Base-by-base conservation (phyloP, 2,329 filamentous ascomycete species). In the Fusarium sp. region DNA sequence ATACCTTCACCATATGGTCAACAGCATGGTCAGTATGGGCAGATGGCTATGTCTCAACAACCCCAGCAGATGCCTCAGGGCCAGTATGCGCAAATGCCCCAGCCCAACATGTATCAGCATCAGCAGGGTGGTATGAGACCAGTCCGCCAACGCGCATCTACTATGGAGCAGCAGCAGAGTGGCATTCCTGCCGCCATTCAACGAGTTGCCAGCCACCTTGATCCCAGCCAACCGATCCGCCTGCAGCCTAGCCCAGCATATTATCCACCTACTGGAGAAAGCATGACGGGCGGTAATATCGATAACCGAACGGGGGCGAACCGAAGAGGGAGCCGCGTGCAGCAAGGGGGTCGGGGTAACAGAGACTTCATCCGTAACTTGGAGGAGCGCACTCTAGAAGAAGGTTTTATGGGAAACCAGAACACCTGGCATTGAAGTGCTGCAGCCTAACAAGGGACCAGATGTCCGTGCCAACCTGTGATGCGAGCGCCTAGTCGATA, bases 241-340 rank as follows among this genome's bases (percentile, higher is more conserved):
- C 82, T 98, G 60, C 96, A 99, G 78, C 96, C 96, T 4, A 98
- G 94, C 74, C 96, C 96, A 8, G 96, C 96, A 3, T 99, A 99
- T 81, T 99, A 98, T 75, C 96, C 96, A 13, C 96, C 96, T 22
- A 93, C 95, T 3, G 90, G 92, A 9, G 95, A 98, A 71, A 93
- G 94, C 12, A 90, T 93, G 74, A 86, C 89, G 22, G 58, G 70
- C 20, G 64, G 56, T 5, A 82, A 85, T 11, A 88, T 92, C 65
- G 87, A 90, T 62, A 84, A 88, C 25, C 77, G 85, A 48, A 79
- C 83, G 58, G 79, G 87, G 82, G 80, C 91, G 30, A 89, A 92
- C 44, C 88, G 94, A 75, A 88, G 94, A 78, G 92, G 92, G 46
- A 95, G 93, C 77, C 87, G 94, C 59, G 87, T 88, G 47, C 88